Conservation (phyloP, 306 rosid species). For the Benincasa hispida region DNA sequence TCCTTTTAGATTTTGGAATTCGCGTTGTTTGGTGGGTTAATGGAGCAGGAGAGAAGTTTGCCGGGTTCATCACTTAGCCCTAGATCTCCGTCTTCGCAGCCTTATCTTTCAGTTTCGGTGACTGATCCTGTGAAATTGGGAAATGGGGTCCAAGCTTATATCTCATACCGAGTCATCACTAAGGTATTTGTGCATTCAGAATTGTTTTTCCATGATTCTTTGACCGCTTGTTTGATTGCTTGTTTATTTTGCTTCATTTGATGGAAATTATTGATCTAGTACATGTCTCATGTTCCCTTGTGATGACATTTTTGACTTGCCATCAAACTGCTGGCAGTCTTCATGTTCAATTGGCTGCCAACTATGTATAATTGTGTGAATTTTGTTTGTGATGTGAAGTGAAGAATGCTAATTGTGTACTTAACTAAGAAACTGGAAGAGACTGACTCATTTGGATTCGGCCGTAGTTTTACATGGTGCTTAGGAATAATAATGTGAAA, state of each 20-base stretch:
- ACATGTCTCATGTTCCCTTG: neutral
- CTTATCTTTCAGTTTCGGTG: conserved; percentile 68
- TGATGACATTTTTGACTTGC: neutral
- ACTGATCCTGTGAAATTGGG: conserved; percentile 96
- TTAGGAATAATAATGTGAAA: neutral
- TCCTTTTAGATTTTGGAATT: neutral
- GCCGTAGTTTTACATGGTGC: neutral
- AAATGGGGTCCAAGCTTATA: conserved; percentile 95
- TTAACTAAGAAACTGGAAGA: neutral
- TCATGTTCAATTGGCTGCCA: neutral
- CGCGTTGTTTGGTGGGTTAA: neutral
- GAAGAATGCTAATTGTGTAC: neutral
- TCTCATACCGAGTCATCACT: conserved; percentile 91
- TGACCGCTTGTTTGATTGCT: neutral
- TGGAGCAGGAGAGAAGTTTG: conserved; percentile 64
- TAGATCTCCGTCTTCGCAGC: conserved; percentile 87
- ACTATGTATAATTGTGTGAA: neutral
- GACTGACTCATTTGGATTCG: neutral
- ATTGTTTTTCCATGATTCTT: neutral
- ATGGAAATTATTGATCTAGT: neutral
- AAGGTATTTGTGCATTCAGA: conserved; percentile 27
- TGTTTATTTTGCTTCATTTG: neutral
- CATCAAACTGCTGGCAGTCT: neutral
- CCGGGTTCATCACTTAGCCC: conserved; percentile 76
- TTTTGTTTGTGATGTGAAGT: neutral